Evolutionary conservation across 2,329 filamentous ascomycete genomes (phyloP).

Genomic region (Tolypocladium album): DNA sequence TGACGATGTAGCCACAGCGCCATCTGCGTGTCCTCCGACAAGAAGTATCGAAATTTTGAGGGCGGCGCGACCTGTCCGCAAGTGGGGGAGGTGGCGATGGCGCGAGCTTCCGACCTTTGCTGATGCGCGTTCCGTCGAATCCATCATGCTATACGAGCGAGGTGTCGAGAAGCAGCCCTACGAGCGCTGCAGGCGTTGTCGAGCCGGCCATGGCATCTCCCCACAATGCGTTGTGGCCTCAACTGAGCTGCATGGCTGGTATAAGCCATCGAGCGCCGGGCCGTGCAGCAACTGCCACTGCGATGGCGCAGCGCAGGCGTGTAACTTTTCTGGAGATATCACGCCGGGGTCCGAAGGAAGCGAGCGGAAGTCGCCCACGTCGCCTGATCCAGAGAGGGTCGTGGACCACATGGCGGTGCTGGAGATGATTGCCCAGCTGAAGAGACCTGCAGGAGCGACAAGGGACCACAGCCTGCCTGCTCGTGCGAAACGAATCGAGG

Average conservation of each 20-base stretch:
- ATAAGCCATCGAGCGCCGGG: background rate
- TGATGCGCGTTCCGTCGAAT: slow-evolving; percentile 8
- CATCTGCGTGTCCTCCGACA: background rate
- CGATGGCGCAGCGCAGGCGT: slow-evolving; percentile 7
- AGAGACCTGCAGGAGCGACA: slow-evolving; percentile 7
- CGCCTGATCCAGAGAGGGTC: background rate
- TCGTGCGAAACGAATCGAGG: slow-evolving; percentile 13
- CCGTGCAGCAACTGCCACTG: slow-evolving; percentile 15
- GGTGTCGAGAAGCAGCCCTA: slow-evolving; percentile 7
- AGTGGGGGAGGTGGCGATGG: slow-evolving; percentile 12
- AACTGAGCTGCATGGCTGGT: background rate
- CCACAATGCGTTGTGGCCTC: slow-evolving; percentile 13
- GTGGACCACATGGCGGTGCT: slow-evolving; percentile 16
- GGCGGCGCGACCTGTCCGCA: slow-evolving; percentile 4
- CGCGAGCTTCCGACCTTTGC: slow-evolving; percentile 6
- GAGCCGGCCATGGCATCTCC: slow-evolving; percentile 11
- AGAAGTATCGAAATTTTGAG: background rate
- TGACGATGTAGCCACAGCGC: slow-evolving; percentile 4
- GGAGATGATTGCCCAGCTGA: slow-evolving; percentile 14
- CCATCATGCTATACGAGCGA: slow-evolving; percentile 14
- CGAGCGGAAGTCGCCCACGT: too few species aligned
- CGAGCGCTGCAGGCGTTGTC: slow-evolving; percentile 11
- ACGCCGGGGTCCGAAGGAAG: background rate
- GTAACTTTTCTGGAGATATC: background rate
- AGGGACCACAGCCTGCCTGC: slow-evolving; percentile 10